phyloP scores from a whole-genome alignment of 495 filamentous ascomycete species.

The Friedmanniomyces simplex region DNA sequence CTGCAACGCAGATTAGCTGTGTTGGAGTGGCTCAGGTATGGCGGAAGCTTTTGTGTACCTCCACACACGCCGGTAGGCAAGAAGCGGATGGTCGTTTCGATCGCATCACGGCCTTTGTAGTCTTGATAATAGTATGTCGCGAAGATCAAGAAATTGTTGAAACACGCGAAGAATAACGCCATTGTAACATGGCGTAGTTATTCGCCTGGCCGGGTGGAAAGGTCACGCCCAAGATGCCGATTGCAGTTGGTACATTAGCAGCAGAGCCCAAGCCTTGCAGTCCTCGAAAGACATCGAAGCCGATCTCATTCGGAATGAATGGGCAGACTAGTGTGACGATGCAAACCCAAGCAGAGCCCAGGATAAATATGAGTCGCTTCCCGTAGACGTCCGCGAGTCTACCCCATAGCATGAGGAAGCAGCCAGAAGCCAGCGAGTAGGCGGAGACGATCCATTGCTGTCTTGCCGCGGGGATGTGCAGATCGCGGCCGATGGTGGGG shows the following conservation, averaged over 20 bases:
- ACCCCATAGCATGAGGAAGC: conserved; percentile 31
- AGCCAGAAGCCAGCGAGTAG: conserved; percentile 35
- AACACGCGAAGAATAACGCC: conserved; percentile 47
- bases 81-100: conserved; percentile 52
- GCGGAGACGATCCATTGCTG: conserved; percentile 56
- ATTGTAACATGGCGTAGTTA: conserved; percentile 55
- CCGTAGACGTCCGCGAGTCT: conserved; percentile 31
- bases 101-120: conserved; percentile 41
- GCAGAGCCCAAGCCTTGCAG: conserved; percentile 31
- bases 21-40: not conserved
- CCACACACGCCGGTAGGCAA: conserved; percentile 49
- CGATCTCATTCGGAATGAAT: conserved; percentile 29
- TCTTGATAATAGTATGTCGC: conserved; percentile 55
- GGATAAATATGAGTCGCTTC: conserved; percentile 30
- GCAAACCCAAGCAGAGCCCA: conserved; percentile 29
- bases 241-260: conserved; percentile 39
- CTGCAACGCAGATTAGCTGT: not conserved
- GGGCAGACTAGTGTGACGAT: conserved; percentile 25
- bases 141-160: conserved; percentile 50
- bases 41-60: not conserved
- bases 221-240: conserved; percentile 51
- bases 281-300: conserved; percentile 32
- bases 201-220: conserved; percentile 52
- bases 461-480: conserved; percentile 44
- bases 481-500: conserved; percentile 44